Evolutionary conservation across 192 early-diverging fungal genomes (phyloP), one percentile per base, ranked within the genome.

Genomic region (Chytriomyces sp.): DNA sequence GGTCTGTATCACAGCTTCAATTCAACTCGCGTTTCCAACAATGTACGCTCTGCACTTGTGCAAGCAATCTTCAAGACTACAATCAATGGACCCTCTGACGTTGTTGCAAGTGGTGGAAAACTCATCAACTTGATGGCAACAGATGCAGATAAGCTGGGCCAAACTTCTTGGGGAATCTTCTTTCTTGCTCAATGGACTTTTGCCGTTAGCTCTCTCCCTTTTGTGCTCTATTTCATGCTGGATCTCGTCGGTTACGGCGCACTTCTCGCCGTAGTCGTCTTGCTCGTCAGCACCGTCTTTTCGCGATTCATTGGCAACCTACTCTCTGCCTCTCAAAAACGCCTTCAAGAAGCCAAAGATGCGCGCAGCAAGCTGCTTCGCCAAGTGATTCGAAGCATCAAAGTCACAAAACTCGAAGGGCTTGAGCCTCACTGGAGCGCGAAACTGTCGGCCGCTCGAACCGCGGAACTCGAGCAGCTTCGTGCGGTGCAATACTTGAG

Each of bases 321-420:
- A 22, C 30, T 68, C 8, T 14, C 49, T 2, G 32, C 22, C 1
- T 17, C 66, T 30, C 66, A 68, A 68, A 68, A 56, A 56, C 44
- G 53, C 10, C 66, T 68, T 1, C 66, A 68, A 56, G 66, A 68
- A 55, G 53, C 52, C 49, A 31, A 39, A 33, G 66, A 68, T 36
- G 54, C 7, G 7, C 44, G 66, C 3, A 56, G 52, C 7, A 53
- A 56, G 56, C 30, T 68, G 8, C 34, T 68, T 49, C 33, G 56
- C n/a, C 66, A 68, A 37, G 49, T 68, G 30, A 22, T 68, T 25
- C 54, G 66, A 12, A 25, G 36, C 8, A 19, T 68, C 54, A 68
- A 68, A 56, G 66, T 68, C 12, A 68, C 66, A 17, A 68, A 68
- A 68, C 53, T 68, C 12, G 66, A 68, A 52, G 25, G 66, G 28